Percentiles rank a stretch among this genome's conserved stretches.
Conservation (phyloP, 2,329 filamentous ascomycete genomes). For the Diplodia scrobiculata region DNA sequence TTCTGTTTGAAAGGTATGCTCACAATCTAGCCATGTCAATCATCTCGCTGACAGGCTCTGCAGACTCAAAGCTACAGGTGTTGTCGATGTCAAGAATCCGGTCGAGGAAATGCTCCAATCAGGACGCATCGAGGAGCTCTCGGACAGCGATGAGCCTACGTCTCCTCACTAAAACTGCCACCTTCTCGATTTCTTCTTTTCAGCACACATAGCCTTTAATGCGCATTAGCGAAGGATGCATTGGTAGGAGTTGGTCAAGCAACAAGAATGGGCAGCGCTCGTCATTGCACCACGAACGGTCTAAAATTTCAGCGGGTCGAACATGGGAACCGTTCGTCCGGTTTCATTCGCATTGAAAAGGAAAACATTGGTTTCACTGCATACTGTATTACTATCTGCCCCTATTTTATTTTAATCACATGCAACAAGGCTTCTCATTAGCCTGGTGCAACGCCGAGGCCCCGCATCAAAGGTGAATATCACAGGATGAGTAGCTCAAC, state of each 20-base stretch:
- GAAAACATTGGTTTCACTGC: constrained; percentile 17
- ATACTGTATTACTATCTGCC: constrained; percentile 25
- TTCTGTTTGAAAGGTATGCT: constrained; percentile 79
- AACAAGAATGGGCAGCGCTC: constrained; percentile 4
- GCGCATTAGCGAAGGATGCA: constrained; percentile 27
- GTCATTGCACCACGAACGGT: constrained; percentile 8
- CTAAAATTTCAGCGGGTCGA: constrained; percentile 8
- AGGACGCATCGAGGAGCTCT: constrained; percentile 70
- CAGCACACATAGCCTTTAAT: constrained; percentile 26
- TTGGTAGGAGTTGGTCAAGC: constrained; percentile 27
- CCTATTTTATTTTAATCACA: constrained; percentile 28
- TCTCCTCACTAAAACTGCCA: constrained; percentile 7
- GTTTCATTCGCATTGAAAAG: constrained; percentile 5
- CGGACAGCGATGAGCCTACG: constrained; percentile 22
- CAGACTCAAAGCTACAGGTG: constrained; percentile 70
- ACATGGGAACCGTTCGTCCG: not conserved
- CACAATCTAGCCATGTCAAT: too few relatives aligned
- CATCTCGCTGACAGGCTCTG: constrained; percentile 25
- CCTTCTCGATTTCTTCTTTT: constrained; percentile 13
- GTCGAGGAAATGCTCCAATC: constrained; percentile 69
- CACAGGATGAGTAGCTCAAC: constrained; percentile 12
- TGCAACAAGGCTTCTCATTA: constrained; percentile 1
- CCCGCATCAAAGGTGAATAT: constrained; percentile 16
- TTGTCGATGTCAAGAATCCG: constrained; percentile 78
- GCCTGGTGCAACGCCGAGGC: constrained; percentile 19